Base-by-base conservation (phyloP, 2,329 filamentous ascomycete species). In the Ophiocordyceps camponoti-leonardi region DNA sequence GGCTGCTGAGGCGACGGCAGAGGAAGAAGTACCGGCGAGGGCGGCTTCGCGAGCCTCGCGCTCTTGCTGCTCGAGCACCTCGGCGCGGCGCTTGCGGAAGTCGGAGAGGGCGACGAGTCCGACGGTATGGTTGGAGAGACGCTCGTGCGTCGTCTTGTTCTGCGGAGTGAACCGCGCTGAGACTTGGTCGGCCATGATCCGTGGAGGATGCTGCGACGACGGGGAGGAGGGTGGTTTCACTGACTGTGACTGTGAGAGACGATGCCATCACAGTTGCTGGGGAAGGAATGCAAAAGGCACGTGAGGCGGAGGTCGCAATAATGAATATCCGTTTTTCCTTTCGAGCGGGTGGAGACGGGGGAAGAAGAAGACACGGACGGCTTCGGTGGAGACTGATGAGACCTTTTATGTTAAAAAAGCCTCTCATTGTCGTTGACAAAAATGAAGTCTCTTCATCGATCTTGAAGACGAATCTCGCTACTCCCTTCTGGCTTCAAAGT, bases 81-180 rank as follows among this genome's bases (percentile, higher is more conserved):
- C 86, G 54, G 87, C 88, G 62, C 90, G 86, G 48, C 92, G 81
- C 67, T 98, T 96, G 63, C 90, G 86, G 62, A 94, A 96, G 60
- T 96, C 92, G 52, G 85, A 86, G 41, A 95, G 79, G 47, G 85
- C 78, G 45, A 96, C 90, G 3, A 98, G 79, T 39, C 92, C 92
- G 52, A 95, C 87, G 0, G 86, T 94, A 57, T 86, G 80, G 45
- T 79, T 85, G 49, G 90, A 90, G 43, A 94, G 72, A 14, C 86
- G 72, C 57, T 94, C 81, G 61, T 90, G 78, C 1, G 85, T 83
- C 1, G 83, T 83, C 53, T 81, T 72, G 50, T 79, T 81, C 57
- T 88, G 83, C 40, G 81, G 71, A 1, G 80, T 81, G 63, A 94
- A 94, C 49, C 82, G 78, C 47, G 73, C 71, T 18, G 59, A 51